Evolutionary conservation across 148 eudicot genomes (phyloP), one percentile per base, ranked within the genome.

Genomic region (Silene conica): DNA sequence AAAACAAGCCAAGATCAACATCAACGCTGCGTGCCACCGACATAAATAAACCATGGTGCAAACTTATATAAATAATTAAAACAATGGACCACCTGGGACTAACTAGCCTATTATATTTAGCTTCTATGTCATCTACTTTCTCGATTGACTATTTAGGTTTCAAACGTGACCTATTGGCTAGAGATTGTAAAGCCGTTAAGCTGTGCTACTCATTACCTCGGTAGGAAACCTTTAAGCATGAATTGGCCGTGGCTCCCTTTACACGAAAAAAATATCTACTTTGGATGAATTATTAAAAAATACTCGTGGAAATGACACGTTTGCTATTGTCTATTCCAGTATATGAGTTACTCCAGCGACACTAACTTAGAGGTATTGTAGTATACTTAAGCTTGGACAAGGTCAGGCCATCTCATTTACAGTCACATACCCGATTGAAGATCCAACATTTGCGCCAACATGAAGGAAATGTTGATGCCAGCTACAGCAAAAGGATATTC

Each of bases 401-500:
- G 31, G 6, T 38, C 15, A 6, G 50, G 21, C 52, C 63, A 62
- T 64, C 38, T 43, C 12, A 55, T 28, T 31, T 75, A 2, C 62
- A 25, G 61, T 72, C 69, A 20, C 82, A 34, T 81, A 88, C 96
- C 96, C 83, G 96, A 84, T 83, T 90, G 92, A 72, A 90, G 87
- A 80, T 90, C 90, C 84, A 90, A 82, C 96, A 90, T 90, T 73
- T 90, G 96, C 52, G 81, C 90, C 80, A 90, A 76, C 89, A 83
- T 86, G 66, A 90, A 90, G 69, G 96, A 90, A 56, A 90, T 80
- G 78, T 90, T 90, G 73, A 90, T 86, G 72, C 96, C 96, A 74
- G 92, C 92, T 41, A 90, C 90, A 80, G 96, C 92, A 81, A 90
- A 90, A 21, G 96, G 96, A 80, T 90, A 90, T 81, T 90, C 96